These are phyloP conservation scores for Lactarius indigo DNA, from an alignment of 768 basidiomycete genomes.

Conservation along the genomic window DNA sequence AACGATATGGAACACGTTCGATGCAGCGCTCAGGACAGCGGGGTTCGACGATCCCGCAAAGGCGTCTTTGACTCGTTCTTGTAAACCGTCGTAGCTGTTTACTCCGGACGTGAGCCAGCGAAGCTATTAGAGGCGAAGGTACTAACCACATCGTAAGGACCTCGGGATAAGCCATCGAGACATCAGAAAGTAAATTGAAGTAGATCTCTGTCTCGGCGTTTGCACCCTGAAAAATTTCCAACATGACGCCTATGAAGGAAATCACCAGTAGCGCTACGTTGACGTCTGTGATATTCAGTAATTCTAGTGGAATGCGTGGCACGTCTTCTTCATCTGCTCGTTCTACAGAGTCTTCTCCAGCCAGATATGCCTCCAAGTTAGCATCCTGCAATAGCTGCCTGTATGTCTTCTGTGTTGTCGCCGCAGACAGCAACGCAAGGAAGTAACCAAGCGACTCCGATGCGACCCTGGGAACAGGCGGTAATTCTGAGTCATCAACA, in stretches of 20 bases:
- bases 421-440: constrained; percentile 69
- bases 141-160: constrained; percentile 68
- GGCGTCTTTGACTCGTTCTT: constrained; percentile 69
- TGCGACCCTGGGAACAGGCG: constrained; percentile 43
- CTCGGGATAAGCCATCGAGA: constrained; percentile 66
- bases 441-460: constrained; percentile 73
- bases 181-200: constrained; percentile 70
- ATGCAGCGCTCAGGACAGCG: constrained; percentile 63
- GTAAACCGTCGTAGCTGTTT: constrained; percentile 67
- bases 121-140: background rate
- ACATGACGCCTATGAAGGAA: constrained; percentile 73
- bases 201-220: constrained; percentile 80
- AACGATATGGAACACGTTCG: constrained; percentile 71
- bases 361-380: constrained; percentile 47
- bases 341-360: constrained; percentile 44
- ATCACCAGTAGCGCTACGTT: constrained; percentile 67
- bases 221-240: constrained; percentile 71
- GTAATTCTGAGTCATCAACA: constrained; percentile 34
- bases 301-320: constrained; percentile 50
- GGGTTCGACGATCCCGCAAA: constrained; percentile 72
- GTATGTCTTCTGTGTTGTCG: constrained; percentile 54
- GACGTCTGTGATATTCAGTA: constrained; percentile 60
- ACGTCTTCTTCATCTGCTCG: constrained; percentile 38
- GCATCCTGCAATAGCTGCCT: constrained; percentile 62
- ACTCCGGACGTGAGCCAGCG: background rate